Evolutionary conservation across 352 stramenopile species (phyloP).

Genomic region (Globisporangium nodosum): DNA sequence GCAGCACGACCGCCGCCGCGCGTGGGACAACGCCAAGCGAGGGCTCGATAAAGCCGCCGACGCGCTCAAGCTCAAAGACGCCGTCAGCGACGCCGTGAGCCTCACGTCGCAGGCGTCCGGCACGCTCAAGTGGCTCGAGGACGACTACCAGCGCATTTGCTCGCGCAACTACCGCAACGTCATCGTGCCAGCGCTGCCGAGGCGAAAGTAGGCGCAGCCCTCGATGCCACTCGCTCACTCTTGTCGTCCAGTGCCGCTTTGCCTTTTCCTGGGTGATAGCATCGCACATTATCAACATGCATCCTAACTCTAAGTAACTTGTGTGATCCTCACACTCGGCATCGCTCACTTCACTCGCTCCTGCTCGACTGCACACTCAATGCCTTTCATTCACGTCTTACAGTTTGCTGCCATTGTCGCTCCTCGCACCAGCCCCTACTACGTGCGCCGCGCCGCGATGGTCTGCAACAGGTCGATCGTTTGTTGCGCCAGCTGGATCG

Average conservation of each 20-base stretch:
- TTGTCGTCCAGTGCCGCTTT: no score
- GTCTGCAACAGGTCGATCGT: constrained; percentile 63
- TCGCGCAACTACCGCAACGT: constrained; percentile 29
- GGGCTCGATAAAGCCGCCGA: constrained; percentile 25
- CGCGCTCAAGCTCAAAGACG: constrained; percentile 25
- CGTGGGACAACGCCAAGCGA: constrained; percentile 28
- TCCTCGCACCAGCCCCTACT: not conserved
- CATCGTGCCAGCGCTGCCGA: constrained; percentile 9
- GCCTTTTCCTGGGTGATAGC: no score
- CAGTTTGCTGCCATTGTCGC: not conserved
- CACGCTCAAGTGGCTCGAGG: constrained; percentile 25
- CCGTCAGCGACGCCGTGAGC: constrained; percentile 1
- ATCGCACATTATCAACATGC: no score
- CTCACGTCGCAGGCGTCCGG: constrained; percentile 20
- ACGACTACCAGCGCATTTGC: constrained; percentile 24
- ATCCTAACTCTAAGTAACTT: no score
- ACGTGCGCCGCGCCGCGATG: constrained; percentile 36
- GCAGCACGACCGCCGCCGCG: constrained; percentile 26
- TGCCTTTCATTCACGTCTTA: no score
- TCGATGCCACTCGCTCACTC: no score
- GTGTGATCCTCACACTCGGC: no score
- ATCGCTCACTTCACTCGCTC: no score
- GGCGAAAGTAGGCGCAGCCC: not conserved
- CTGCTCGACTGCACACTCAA: no score
- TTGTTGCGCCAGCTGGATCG: constrained; percentile 48